phyloP scores from a whole-genome alignment of 208 protist species.

The Trypanosoma boissoni region DNA sequence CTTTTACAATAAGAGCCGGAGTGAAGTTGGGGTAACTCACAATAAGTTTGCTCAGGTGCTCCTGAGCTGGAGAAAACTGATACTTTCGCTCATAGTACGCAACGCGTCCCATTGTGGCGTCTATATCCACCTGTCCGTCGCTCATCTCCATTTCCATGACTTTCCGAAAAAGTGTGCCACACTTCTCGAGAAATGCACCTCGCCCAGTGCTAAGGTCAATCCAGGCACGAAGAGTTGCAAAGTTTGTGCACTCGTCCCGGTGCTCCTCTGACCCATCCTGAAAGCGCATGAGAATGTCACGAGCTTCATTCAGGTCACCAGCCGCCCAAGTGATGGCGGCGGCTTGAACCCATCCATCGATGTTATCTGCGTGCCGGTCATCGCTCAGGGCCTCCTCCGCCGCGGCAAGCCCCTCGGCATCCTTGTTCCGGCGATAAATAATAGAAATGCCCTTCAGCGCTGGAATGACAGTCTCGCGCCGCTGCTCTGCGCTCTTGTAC shows the following conservation, averaged over 20 bases:
- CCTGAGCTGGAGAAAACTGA: constrained; percentile 71
- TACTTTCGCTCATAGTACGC: constrained; percentile 84
- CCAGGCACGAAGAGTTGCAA: constrained; percentile 73
- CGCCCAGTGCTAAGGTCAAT: constrained; percentile 83
- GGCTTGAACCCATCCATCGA: constrained; percentile 45
- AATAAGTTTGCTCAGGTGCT: constrained; percentile 79
- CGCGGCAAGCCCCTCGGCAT: constrained; percentile 49
- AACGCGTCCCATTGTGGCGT: constrained; percentile 81
- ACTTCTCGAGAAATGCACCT: constrained; percentile 81
- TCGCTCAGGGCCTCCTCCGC: constrained; percentile 52
- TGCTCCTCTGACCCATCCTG: constrained; percentile 34
- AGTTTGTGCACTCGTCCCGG: constrained; percentile 82
- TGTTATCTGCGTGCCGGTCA: constrained; percentile 24
- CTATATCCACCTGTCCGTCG: constrained; percentile 49
- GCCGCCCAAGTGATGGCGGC: constrained; percentile 67
- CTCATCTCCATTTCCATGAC: constrained; percentile 55
- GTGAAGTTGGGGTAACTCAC: constrained; percentile 65
- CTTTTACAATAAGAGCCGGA: constrained; percentile 75
- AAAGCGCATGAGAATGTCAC: constrained; percentile 46
- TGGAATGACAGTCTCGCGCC: constrained; percentile 55
- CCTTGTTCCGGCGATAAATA: constrained; percentile 73
- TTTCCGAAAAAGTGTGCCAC: constrained; percentile 62
- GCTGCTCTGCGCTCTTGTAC: constrained; percentile 74
- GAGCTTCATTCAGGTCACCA: constrained; percentile 56
- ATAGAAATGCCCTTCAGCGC: constrained; percentile 70